Base-by-base conservation (phyloP, 345 rosid genomes). In the Rhodomyrtus tomentosa region DNA sequence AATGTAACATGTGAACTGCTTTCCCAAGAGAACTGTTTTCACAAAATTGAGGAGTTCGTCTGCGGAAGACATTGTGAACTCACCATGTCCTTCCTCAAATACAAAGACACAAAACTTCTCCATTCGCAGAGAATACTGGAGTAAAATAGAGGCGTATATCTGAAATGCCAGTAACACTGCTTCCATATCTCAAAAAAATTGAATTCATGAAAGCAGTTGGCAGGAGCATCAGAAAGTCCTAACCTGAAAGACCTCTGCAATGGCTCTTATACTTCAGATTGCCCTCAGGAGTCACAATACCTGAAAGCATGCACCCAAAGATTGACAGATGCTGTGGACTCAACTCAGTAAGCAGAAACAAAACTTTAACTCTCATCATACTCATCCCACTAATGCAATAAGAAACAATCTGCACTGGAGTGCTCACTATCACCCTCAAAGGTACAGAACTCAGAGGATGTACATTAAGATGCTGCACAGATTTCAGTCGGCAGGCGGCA, bases 21-120 rank as follows among this genome's bases (percentile, higher is more conserved):
- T 92, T 93, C 76, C 95, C 95, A 85, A 95, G 95, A 87, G 90
- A 89, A 89, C 96, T 95, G 76, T 85, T 89, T 92, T 87, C 84
- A 91, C 90, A 86, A 91, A 89, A 85, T 84, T 82, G 82, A 92
- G 87, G 85, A 95, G 88, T 52, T 92, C 94, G 82, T 90, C 94
- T 55, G 82, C 73, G 32, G 95, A 89, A 29, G 91, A 89, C 58
- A 92, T 87, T 55, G 89, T 83, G 82, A 87, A 81, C 56, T 88
- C 89, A n/a, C 87, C 93, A 88, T 83, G 89, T 54, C 91, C 92
- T 85, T 96, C 98, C 86, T 86, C 87, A 90, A 96, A 93, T 82
- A 89, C 85, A 82, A 82, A 42, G 94, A 88, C 62, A 91, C 92
- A 91, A 95, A 96, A 86, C 84, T 91, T 81, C 88, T 88, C 98